Conservation (phyloP, 371 early-diverging fungal genomes). For the Saksenaea oblongispora region DNA sequence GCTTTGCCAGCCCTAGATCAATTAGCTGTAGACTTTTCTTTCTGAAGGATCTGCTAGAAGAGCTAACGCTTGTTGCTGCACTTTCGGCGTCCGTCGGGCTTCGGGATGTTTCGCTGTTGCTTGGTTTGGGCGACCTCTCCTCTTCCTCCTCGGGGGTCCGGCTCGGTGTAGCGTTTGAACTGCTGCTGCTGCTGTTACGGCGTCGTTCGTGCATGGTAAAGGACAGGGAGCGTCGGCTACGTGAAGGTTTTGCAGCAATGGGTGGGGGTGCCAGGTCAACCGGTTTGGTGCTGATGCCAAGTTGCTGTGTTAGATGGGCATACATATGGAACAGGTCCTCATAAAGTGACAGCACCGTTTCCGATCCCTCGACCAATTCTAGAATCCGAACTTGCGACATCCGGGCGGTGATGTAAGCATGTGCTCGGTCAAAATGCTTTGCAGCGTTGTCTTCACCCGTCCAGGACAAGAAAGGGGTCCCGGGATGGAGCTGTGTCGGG, state of each 20-base stretch:
- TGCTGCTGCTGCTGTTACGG: neutral
- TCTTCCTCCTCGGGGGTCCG: neutral
- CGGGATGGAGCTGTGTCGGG: neutral
- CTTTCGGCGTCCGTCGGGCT: slow-evolving; percentile 1
- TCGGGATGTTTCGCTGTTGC: slow-evolving; percentile 14
- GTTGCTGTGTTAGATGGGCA: slow-evolving; percentile 47
- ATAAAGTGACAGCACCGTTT: slow-evolving; percentile 53
- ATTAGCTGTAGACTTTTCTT: slow-evolving; percentile 24
- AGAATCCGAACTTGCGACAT: slow-evolving; percentile 31
- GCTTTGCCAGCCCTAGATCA: slow-evolving; percentile 17
- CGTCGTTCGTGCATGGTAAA: slow-evolving; percentile 5
- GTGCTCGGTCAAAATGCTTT: slow-evolving; percentile 27
- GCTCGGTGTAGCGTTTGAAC: neutral
- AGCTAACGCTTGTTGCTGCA: neutral
- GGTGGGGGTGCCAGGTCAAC: neutral
- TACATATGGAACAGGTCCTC: slow-evolving; percentile 63
- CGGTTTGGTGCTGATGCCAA: slow-evolving; percentile 3
- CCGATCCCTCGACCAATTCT: slow-evolving; percentile 49
- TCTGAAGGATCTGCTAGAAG: slow-evolving; percentile 13
- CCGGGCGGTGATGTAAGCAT: slow-evolving; percentile 21
- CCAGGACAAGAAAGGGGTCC: slow-evolving; percentile 25
- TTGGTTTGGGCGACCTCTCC: slow-evolving; percentile 2
- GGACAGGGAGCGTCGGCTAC: neutral
- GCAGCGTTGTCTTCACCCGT: slow-evolving; percentile 15
- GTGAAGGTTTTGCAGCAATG: neutral